Base-by-base conservation (phyloP, 2,329 filamentous ascomycete genomes). In the Nemania bipapillata region DNA sequence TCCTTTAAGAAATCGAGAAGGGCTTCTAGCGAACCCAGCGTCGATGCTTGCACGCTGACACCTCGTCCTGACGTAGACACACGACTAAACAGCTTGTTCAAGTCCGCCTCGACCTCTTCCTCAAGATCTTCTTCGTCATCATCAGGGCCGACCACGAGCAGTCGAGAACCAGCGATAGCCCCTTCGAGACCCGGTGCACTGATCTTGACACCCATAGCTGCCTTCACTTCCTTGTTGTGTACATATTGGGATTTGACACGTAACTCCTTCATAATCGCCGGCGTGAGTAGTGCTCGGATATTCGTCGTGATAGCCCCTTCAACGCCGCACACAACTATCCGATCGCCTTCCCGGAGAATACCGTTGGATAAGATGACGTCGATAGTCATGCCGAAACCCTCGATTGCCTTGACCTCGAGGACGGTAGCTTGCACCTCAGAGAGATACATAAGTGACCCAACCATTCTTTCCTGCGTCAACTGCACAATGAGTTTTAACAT, bases 221-320 rank as follows among this genome's bases (percentile, higher is more conserved):
- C 96, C 86, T 97, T 99, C 83, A 97, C 94, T 81, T 97, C 94
- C 85, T 99, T 98, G 85, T 99, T 97, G 85, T 99, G 96, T 32
- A 99, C 95, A 77, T 99, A 99, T 71, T 91, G 88, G 2, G 94
- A 97, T 83, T 98, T 98, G 76, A 99, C 89, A 80, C 96, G 94
- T 72, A 99, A 83, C 80, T 99, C 96, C 79, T 93, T 96, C 79
- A 99, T 89, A 69, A 94, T 92, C 11, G 94, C 94, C 1, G 96
- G 96, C 3, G 96, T 99, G 60, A 99, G 86, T 28, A 99, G 87
- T 15, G 96, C 96, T 83, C 96, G 90, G 76, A 99, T 96, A 74
- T 97, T 97, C 6, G 96, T 99, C 68, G 91, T 89, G 79, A 99
- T 99, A 60, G 94, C 91, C 30, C 96, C 96, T 79, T 98, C 96